Percentiles rank a stretch among this genome's conserved stretches.
phyloP scores from a whole-genome alignment of 257 asterid genomes.

The Schizonepeta tenuifolia region DNA sequence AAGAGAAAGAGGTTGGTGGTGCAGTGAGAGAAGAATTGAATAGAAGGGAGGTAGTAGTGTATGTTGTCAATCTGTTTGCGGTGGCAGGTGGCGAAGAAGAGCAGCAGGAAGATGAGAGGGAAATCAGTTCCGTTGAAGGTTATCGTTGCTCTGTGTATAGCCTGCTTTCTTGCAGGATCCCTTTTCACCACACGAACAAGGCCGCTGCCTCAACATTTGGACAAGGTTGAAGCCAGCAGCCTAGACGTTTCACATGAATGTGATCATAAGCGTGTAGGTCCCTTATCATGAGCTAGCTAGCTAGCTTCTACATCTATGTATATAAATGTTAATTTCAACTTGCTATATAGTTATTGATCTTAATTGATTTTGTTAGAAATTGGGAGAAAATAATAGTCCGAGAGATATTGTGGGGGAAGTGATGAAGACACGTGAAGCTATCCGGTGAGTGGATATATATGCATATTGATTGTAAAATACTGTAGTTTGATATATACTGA shows the following conservation, averaged over 20 bases:
- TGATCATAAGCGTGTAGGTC: constrained; percentile 1
- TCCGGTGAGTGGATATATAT: constrained; percentile 37
- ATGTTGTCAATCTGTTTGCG: constrained; percentile 30
- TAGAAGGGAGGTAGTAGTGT: no score
- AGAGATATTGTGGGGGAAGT: constrained; percentile 57
- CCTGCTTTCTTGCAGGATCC: constrained; percentile 69
- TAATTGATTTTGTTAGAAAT: constrained; percentile 39
- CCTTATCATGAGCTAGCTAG: no score
- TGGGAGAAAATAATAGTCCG: constrained; percentile 39
- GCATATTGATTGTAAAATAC: no score
- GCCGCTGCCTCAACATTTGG: constrained; percentile 34
- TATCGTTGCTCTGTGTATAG: constrained; percentile 52
- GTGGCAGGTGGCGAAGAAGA: constrained; percentile 12
- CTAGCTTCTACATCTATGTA: not conserved
- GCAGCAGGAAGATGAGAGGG: constrained; percentile 53
- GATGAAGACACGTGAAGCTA: constrained; percentile 61
- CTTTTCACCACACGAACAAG: constrained; percentile 47
- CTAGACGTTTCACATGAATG: not conserved
- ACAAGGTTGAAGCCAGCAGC: not conserved
- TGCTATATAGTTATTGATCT: not conserved
- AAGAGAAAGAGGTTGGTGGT: no score
- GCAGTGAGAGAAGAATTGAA: not conserved
- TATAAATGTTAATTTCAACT: not conserved
- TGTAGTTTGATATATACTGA: no score
- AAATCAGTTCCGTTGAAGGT: constrained; percentile 52